Evolutionary conservation across 371 early-diverging fungal species (phyloP).

Genomic region (Mucor ambiguus): DNA sequence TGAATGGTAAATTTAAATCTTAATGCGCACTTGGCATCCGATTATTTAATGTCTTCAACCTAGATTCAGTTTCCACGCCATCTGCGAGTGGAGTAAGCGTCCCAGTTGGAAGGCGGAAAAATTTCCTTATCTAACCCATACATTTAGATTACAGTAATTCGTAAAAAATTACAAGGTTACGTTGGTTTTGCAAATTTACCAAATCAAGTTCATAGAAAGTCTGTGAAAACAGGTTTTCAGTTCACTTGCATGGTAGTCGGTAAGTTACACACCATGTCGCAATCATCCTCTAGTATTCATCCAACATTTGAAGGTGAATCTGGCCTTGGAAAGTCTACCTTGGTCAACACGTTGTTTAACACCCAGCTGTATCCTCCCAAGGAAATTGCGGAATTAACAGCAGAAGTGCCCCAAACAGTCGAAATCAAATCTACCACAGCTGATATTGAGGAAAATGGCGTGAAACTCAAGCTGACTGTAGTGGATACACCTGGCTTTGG

Average conservation of each 20-base stretch:
- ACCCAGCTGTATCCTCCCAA: conserved; percentile 88
- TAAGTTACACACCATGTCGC: conserved; percentile 7
- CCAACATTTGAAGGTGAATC: conserved; percentile 76
- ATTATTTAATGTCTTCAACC: background rate
- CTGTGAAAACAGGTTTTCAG: conserved; percentile 97
- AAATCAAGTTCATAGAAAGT: conserved; percentile 97
- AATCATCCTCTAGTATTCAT: background rate
- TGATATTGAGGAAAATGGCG: conserved; percentile 87
- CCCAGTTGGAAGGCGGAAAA: too few relatives aligned
- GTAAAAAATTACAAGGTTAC: conserved; percentile 86
- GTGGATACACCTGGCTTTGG: conserved; percentile 96
- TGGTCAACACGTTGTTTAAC: conserved; percentile 98
- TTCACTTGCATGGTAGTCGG: conserved; percentile 98
- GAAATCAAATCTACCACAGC: conserved; percentile 93
- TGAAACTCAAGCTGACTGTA: conserved; percentile 91
- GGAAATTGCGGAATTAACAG: conserved; percentile 78
- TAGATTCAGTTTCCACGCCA: conserved; percentile 9
- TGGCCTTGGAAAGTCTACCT: conserved; percentile 99
- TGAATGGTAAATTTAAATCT: background rate
- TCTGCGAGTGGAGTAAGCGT: conserved; percentile 10
- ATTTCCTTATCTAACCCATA: background rate
- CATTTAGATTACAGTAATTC: conserved; percentile 45
- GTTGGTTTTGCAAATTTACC: conserved; percentile 98
- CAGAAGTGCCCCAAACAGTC: conserved; percentile 91
- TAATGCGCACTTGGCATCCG: background rate